A percentile compares a stretch with the other conserved stretches of the same genome.
These are phyloP conservation scores for Blastocystis sp. DNA, from an alignment of 352 stramenopile genomes.

Conservation along the genomic window DNA sequence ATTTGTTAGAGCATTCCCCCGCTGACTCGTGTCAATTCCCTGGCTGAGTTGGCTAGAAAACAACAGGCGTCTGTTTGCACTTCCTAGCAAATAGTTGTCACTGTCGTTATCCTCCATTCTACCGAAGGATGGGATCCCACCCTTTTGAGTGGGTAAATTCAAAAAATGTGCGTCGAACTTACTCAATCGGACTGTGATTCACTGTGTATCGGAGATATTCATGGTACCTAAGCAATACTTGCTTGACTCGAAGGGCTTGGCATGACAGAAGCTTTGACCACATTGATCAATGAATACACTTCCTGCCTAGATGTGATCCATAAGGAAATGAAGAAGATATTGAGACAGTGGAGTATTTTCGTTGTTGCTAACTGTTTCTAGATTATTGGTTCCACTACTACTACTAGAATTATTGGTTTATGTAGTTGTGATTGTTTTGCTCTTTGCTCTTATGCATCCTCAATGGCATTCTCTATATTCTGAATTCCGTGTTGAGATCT, in stretches of 20 bases:
- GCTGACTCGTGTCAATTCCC: neutral
- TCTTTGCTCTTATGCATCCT: neutral
- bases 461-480: neutral
- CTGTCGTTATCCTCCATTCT: constrained; percentile 46
- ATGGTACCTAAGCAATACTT: neutral
- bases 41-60: constrained; percentile 46
- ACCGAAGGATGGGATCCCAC: constrained; percentile 4
- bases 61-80: neutral
- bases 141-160: neutral
- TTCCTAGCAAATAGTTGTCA: neutral
- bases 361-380: neutral
- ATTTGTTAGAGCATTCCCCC: neutral
- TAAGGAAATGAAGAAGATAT: neutral
- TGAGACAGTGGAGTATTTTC: neutral
- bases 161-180: neutral
- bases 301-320: neutral
- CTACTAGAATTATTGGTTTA: neutral
- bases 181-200: neutral
- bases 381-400: constrained; percentile 10
- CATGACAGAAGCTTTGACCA: neutral
- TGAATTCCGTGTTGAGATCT: neutral
- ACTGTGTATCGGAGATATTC: neutral
- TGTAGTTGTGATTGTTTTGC: neutral
- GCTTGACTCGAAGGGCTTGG: neutral
- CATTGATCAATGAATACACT: neutral